phyloP scores from a whole-genome alignment of 495 filamentous ascomycete species.

The Neurospora tetrasperma region DNA sequence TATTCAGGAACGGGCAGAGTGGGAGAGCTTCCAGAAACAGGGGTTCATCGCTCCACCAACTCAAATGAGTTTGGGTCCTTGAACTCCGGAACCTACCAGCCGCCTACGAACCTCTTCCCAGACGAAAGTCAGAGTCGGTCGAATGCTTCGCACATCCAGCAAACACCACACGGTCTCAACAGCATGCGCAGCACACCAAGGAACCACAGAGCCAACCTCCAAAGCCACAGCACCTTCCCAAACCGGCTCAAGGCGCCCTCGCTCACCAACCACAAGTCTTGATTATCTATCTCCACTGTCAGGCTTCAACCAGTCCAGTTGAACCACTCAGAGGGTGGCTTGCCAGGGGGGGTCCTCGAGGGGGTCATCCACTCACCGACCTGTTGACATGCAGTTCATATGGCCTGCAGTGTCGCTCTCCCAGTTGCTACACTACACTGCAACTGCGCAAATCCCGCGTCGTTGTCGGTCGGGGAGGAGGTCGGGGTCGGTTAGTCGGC shows the following conservation, averaged over 20 bases:
- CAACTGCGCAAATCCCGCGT: slow-evolving; percentile 1
- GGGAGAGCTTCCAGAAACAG: slow-evolving; percentile 1
- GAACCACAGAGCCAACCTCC: not conserved
- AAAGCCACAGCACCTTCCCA: not conserved
- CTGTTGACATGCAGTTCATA: slow-evolving; percentile 1
- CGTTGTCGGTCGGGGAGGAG: not conserved
- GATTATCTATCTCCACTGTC: not conserved
- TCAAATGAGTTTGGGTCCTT: not conserved
- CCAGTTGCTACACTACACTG: not conserved
- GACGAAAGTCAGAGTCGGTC: not conserved
- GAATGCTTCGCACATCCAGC: not conserved
- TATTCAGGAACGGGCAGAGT: not conserved
- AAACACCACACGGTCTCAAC: not conserved
- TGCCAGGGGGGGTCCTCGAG: not conserved
- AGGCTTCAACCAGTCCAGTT: not conserved
- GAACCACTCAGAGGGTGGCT: not conserved
- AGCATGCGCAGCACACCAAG: not conserved
- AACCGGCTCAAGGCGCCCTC: not conserved
- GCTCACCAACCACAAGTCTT: not conserved
- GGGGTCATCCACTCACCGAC: not conserved
- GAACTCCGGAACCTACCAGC: not conserved
- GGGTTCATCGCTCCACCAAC: not conserved
- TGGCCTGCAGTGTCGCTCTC: not conserved
- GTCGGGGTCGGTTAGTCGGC: not conserved
- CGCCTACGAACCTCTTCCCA: not conserved